Evolutionary conservation across 257 asterid species (phyloP).

Genomic region (Fraxinus quadrangulata): DNA sequence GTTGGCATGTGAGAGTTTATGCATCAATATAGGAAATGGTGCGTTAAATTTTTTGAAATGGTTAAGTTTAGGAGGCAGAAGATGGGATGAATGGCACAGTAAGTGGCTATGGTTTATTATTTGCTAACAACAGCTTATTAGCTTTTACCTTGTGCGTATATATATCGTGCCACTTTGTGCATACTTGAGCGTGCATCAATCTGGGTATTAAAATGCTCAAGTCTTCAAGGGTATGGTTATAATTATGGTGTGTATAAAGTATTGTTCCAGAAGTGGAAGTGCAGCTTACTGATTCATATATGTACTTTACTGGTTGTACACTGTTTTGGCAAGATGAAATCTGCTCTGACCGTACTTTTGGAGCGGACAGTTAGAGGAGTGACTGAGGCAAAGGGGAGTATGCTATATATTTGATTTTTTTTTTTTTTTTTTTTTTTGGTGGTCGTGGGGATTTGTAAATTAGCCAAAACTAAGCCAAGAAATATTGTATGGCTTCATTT

Average conservation of each 20-base stretch:
- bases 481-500: neutral
- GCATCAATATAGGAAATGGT: neutral
- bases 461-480: neutral
- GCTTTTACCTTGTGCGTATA: neutral
- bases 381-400: neutral
- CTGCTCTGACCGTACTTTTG: neutral
- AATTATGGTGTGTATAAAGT: neutral
- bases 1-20: neutral
- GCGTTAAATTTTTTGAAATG: neutral
- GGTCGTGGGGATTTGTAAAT: neutral
- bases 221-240: neutral
- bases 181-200: neutral
- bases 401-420: neutral
- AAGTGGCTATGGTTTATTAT: neutral
- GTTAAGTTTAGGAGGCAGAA: neutral
- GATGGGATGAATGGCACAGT: neutral
- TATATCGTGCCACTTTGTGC: neutral
- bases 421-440: neutral
- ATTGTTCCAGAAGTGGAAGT: neutral
- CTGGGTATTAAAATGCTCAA: neutral
- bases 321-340: neutral
- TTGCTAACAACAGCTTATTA: neutral
- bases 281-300: neutral
- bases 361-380: neutral
- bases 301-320: neutral